phyloP scores from a whole-genome alignment of 164 flowering plant genomes.

The Vitis labrusca region DNA sequence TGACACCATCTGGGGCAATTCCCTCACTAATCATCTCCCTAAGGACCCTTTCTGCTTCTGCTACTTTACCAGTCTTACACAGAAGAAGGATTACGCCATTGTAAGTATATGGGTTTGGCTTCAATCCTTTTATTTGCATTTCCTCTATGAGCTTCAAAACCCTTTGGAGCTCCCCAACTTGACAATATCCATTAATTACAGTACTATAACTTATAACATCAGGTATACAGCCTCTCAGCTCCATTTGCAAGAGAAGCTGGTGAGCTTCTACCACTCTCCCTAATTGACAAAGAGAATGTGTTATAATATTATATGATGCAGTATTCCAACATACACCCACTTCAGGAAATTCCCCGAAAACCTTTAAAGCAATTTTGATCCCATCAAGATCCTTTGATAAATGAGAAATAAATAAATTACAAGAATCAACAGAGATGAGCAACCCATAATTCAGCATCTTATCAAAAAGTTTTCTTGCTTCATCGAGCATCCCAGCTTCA shows the following conservation, averaged over 20 bases:
- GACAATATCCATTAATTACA: conserved; percentile 55
- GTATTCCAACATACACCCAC: conserved; percentile 57
- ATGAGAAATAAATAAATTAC: conserved; percentile 45
- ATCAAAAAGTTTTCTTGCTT: conserved; percentile 50
- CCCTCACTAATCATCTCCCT: conserved; percentile 51
- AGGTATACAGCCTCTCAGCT: conserved; percentile 45
- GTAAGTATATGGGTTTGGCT: conserved; percentile 54
- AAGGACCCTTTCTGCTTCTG: conserved; percentile 49
- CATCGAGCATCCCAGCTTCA: conserved; percentile 44
- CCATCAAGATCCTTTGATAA: conserved; percentile 28
- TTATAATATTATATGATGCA: conserved; percentile 48
- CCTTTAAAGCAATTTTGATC: conserved; percentile 22
- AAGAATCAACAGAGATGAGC: conserved; percentile 56
- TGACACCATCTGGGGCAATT: conserved; percentile 47
- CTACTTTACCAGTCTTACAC: conserved; percentile 42
- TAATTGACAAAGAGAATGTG: conserved; percentile 41
- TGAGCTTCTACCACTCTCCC: conserved; percentile 65
- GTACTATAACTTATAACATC: conserved; percentile 65
- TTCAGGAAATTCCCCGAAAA: conserved; percentile 42
- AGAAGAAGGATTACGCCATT: conserved; percentile 52
- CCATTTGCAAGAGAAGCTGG: conserved; percentile 51
- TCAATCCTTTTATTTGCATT: conserved; percentile 51
- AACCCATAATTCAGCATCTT: conserved; percentile 65
- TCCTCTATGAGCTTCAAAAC: conserved; percentile 46
- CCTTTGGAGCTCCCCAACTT: conserved; percentile 31